Evolutionary conservation across 345 rosid species (phyloP), one percentile per base, ranked within the genome.

Genomic region (Anacardium occidentale): DNA sequence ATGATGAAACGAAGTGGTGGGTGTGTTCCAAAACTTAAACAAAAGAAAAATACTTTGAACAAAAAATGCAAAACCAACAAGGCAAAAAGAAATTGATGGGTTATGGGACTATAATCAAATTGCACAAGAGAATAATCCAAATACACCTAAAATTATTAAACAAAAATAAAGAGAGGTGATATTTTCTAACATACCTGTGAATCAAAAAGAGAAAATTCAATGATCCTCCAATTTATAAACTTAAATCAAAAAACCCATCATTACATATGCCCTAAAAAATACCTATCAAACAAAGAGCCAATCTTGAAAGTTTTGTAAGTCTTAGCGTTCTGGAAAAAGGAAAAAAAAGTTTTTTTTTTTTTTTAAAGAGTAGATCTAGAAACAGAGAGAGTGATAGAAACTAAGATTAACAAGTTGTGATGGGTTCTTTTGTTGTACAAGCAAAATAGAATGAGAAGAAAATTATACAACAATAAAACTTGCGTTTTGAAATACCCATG

Each of bases 191-290:
- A 62, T 66, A 82, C 84, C 81, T 74, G 70, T 24, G 63, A 75
- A 76, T 57, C 66, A 64, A 44, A 57, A n/a, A 29, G 42, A n/a
- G 54, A 52, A 65, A 61, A 53, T 34, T 61, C 63, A 40, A 78
- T 64, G 80, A 85, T 80, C 82, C 74, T 82, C 77, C 80, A 80
- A 76, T 52, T 55, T 22, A 57, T 24, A 76, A 64, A 34, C 64
- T 58, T 54, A 45, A 24, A 13, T 58, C 15, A 53, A 66, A 72
- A 68, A 42, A 45, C 69, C 75, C 81, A 71, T 67, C 54, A 57
- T 55, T 63, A 53, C 55, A 74, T 48, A 15, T 62, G 26, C 63
- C 51, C 67, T 71, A n/a, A 71, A 66, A 26, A 64, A 29, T 59
- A 65, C 20, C 15, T 9, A 20, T 56, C 20, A 21, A 52, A 37